A percentile compares a stretch with the other conserved stretches of the same genome.
Conservation (phyloP, 225 moss, liverwort and hornwort genomes). For the Polytrichum commune region DNA sequence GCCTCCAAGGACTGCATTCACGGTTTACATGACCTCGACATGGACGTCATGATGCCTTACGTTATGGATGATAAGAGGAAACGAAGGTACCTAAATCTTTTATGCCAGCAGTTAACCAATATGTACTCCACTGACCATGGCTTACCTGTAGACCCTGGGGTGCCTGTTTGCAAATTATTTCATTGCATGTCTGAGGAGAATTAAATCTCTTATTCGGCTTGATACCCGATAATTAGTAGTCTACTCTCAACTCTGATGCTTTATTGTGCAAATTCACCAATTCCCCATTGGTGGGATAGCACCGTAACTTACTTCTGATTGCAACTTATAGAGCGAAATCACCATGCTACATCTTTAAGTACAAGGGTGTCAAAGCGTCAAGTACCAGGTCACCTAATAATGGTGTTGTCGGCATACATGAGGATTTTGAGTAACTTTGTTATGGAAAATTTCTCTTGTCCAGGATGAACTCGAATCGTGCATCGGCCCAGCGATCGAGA, state of each 20-base stretch:
- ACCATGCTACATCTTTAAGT: background rate
- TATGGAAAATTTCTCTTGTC: conserved; percentile 17
- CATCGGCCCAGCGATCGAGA: conserved; percentile 55
- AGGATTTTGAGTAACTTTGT: conserved; percentile 1
- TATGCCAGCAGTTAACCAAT: background rate
- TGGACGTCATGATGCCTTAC: conserved; percentile 25
- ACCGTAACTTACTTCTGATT: no score
- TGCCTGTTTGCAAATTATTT: no score
- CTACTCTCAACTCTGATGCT: no score
- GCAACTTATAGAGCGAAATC: background rate
- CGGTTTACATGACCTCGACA: conserved; percentile 31
- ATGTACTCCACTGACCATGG: background rate
- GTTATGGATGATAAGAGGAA: conserved; percentile 53
- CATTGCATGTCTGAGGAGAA: no score
- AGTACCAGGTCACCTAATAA: background rate
- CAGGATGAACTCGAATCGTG: conserved; percentile 62
- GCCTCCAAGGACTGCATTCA: conserved; percentile 16
- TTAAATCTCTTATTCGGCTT: no score
- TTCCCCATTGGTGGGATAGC: no score
- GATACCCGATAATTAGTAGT: no score
- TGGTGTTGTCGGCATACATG: background rate
- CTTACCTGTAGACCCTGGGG: no score
- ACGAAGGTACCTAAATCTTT: conserved; percentile 27
- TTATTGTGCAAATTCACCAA: no score
- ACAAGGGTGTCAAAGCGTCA: background rate